Evolutionary conservation across 805 yeast genomes (phyloP).

Genomic region (Grigorovia transvaalensis): DNA sequence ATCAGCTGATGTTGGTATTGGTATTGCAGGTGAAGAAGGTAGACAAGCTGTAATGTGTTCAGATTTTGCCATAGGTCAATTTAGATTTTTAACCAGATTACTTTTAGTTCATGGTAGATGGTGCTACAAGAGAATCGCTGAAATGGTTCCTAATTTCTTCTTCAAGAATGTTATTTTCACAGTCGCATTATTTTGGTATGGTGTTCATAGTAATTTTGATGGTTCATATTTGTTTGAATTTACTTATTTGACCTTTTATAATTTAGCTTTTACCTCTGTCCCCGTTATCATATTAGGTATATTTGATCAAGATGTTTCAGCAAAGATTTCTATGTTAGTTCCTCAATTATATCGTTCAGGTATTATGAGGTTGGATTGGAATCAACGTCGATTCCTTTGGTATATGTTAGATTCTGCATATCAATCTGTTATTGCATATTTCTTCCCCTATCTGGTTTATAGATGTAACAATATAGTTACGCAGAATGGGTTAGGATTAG

Average conservation of each 20-base stretch:
- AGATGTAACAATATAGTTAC: conserved; percentile 36
- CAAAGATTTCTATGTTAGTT: conserved; percentile 54
- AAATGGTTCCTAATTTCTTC: conserved; percentile 76
- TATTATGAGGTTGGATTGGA: conserved; percentile 66
- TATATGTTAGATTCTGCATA: conserved; percentile 75
- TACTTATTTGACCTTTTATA: conserved; percentile 72
- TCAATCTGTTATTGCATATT: conserved; percentile 63
- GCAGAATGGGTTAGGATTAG: conserved; percentile 46
- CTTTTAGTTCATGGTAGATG: conserved; percentile 75
- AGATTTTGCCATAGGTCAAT: conserved; percentile 82
- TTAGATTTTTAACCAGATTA: conserved; percentile 57
- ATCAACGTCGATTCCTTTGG: conserved; percentile 52
- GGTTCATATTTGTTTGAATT: conserved; percentile 73
- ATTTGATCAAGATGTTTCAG: conserved; percentile 72
- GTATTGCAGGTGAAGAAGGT: conserved; percentile 89
- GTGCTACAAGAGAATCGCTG: conserved; percentile 74
- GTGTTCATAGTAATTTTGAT: conserved; percentile 63
- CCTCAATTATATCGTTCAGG: conserved; percentile 71
- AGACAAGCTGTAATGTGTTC: conserved; percentile 84
- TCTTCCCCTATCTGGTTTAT: conserved; percentile 57
- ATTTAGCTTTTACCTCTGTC: conserved; percentile 72
- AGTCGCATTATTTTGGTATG: conserved; percentile 70
- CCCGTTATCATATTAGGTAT: conserved; percentile 72
- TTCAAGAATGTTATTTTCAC: conserved; percentile 72
- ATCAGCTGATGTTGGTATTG: conserved; percentile 79